Percentiles rank a stretch among this genome's conserved stretches.
These are phyloP conservation scores for Nephromyces sp. DNA, from an alignment of 169 alveolate genomes.

Conservation along the genomic window DNA sequence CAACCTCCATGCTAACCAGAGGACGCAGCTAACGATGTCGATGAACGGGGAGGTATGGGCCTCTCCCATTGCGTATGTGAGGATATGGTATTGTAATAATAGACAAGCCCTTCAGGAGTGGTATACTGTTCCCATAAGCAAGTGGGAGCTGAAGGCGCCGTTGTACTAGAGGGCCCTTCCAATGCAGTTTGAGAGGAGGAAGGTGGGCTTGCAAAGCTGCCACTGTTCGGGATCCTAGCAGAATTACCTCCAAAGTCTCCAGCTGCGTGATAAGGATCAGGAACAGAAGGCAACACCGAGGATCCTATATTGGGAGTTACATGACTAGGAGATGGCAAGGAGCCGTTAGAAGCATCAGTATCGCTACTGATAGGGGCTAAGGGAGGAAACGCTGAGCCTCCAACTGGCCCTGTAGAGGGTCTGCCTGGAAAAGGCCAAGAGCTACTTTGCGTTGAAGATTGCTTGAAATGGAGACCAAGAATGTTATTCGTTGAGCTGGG, in stretches of 20 bases:
- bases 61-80: slow-evolving; percentile 75
- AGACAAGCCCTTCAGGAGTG: not conserved
- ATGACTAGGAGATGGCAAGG: too few relatives aligned
- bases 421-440: too few relatives aligned
- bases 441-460: too few relatives aligned
- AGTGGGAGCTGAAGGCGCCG: not conserved
- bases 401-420: too few relatives aligned
- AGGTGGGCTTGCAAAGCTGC: not conserved
- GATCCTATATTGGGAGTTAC: not conserved
- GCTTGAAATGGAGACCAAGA: too few relatives aligned
- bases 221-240: not conserved
- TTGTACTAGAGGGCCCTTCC: not conserved
- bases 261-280: not conserved
- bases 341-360: too few relatives aligned
- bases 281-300: not conserved
- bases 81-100: slow-evolving; percentile 26
- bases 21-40: too few relatives aligned
- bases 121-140: not conserved
- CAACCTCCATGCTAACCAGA: too few relatives aligned
- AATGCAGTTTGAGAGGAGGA: not conserved
- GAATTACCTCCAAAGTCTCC: not conserved
- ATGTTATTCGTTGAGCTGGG: too few relatives aligned
- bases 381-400: too few relatives aligned
- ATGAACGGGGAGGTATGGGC: slow-evolving; percentile 43
- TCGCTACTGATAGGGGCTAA: too few relatives aligned